Evolutionary conservation across 2,329 filamentous ascomycete genomes (phyloP), one percentile per base, ranked within the genome.

Genomic region (Pseudophaeomoniella oleicola): DNA sequence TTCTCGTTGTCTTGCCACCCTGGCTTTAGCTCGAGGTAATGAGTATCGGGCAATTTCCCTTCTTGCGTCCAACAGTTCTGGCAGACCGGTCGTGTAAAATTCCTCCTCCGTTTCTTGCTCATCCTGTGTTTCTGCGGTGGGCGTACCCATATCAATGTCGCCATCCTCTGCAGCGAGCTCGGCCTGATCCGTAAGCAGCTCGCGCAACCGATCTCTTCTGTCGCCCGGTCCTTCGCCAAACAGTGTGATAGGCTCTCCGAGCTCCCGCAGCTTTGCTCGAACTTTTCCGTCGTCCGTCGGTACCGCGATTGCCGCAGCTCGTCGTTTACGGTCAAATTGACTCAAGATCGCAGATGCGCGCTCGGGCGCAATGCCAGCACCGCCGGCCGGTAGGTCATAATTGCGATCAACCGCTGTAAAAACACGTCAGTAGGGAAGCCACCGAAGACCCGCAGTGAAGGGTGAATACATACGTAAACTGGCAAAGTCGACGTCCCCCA

Each of bases 221-320:
- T 96, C 88, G 16, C 74, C 78, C 1, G 79, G 78, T 0, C 83
- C 84, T 62, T 98, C 90, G 40, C 87, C 90, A 46, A 98, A 98
- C 0, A 96, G 68, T 0, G 88, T 98, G 38, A 96, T 77, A 9
- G 90, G 90, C 53, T 98, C 82, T n/a, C 83, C 85, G 44, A 94
- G 69, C 50, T 90, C 81, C 45, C 90, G 77, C 40, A 96, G 70
- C 46, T 75, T 77, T 27, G 76, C 68, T 42, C 86, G 81, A 34
- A 98, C 87, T 49, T 82, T 76, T 42, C 72, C 78, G 64, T 98
- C 90, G 55, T 94, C 87, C 37, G 92, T 98, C 1, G 88, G 90
- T 3, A 98, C 90, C 10, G 82, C 80, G 48, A 96, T 83, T 9
- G 81, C 81, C 13, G 86, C 86, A 9, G 86, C 87, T 51, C 85